phyloP scores from a whole-genome alignment of 169 alveolate genomes.

The Cryptosporidium ubiquitum region DNA sequence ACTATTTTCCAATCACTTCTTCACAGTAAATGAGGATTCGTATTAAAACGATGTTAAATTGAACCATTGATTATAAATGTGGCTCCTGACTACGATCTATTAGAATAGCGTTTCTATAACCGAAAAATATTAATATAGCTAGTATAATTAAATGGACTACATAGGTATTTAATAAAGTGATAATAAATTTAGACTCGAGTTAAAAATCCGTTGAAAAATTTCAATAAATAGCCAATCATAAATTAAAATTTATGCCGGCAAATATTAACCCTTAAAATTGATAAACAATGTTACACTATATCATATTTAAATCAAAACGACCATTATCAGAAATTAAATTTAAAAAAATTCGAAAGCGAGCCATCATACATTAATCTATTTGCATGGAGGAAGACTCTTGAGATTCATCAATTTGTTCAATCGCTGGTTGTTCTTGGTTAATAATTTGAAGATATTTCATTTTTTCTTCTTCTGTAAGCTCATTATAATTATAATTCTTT shows the following conservation, averaged over 20 bases:
- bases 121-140: no score
- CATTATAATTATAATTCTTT: constrained; percentile 72
- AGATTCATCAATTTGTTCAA: constrained; percentile 19
- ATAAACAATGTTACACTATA: no score
- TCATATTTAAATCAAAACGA: background rate
- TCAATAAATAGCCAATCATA: no score
- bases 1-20: no score
- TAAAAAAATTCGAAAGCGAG: background rate
- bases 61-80: no score
- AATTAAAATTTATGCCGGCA: no score
- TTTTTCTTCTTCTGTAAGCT: constrained; percentile 18
- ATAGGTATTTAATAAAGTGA: background rate
- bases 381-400: constrained; percentile 30
- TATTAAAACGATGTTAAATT: no score
- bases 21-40: background rate
- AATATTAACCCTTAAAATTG: no score
- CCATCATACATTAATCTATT: background rate
- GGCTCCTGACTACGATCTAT: background rate
- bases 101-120: background rate
- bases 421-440: constrained; percentile 29
- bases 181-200: no score
- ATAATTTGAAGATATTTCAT: constrained; percentile 30
- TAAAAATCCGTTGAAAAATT: background rate
- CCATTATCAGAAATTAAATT: background rate
- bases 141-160: background rate